Percentiles rank a stretch among this genome's conserved stretches.
These are phyloP conservation scores for Durio zibethinus DNA, from an alignment of 345 rosid species.

Conservation along the genomic window DNA sequence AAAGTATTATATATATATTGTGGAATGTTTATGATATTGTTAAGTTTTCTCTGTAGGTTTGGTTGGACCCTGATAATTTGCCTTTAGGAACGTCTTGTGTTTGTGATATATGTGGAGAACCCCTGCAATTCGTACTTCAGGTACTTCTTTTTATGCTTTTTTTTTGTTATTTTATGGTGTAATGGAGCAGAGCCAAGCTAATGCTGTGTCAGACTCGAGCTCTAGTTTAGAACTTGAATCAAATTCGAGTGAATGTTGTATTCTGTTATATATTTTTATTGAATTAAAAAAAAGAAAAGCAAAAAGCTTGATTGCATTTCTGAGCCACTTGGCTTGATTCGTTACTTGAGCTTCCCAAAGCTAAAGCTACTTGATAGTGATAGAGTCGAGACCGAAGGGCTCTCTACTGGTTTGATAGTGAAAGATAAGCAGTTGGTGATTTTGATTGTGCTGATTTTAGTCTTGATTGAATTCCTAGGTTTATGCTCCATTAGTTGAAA, in stretches of 20 bases:
- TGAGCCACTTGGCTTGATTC: not conserved
- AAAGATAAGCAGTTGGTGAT: not conserved
- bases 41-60: conserved; percentile 48
- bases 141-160: conserved; percentile 26
- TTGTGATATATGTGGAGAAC: conserved; percentile 79
- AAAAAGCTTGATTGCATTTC: not conserved
- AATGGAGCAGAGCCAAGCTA: not conserved
- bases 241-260: not conserved
- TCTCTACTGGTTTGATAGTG: not conserved
- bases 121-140: conserved; percentile 85
- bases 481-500: conserved; percentile 66
- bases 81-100: conserved; percentile 59
- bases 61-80: conserved; percentile 83
- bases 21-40: conserved; percentile 3
- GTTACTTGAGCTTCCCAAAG: not conserved
- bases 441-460: not conserved
- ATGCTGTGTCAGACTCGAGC: not conserved
- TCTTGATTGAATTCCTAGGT: conserved; percentile 41
- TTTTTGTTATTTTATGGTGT: not conserved
- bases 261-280: not conserved
- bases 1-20: not conserved
- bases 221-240: not conserved
- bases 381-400: not conserved
- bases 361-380: not conserved
- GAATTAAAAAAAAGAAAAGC: not conserved